Evolutionary conservation across 2,329 filamentous ascomycete species (phyloP).

Genomic region (Fusarium keratoplasticum): DNA sequence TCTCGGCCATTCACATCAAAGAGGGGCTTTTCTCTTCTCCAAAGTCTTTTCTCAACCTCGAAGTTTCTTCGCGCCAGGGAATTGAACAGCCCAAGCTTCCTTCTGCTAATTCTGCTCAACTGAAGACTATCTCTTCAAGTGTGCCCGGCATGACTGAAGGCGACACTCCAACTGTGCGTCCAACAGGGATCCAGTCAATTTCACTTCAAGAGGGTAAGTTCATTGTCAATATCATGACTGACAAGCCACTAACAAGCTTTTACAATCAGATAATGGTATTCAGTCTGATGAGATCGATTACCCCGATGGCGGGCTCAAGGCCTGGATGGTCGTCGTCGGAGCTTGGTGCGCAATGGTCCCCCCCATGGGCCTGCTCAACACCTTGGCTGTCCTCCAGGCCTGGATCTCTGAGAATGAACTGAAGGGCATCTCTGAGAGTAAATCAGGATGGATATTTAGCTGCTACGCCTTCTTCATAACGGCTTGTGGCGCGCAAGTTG

Average conservation of each 20-base stretch:
- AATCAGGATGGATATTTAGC: constrained; percentile 19
- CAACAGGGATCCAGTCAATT: background rate
- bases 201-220: background rate
- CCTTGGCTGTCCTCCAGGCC: constrained; percentile 73
- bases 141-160: background rate
- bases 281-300: background rate
- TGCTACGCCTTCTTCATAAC: constrained; percentile 27
- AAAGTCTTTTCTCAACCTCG: background rate
- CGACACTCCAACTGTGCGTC: background rate
- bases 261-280: background rate
- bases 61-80: background rate
- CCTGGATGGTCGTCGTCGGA: constrained; percentile 78
- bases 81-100: background rate
- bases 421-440: background rate
- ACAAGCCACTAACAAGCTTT: background rate
- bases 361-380: constrained; percentile 75
- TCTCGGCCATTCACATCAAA: background rate
- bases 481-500: constrained; percentile 17
- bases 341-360: constrained; percentile 74
- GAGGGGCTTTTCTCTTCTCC: background rate
- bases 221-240: background rate
- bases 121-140: background rate
- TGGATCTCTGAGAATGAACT: constrained; percentile 58
- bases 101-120: background rate
- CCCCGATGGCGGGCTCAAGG: constrained; percentile 48